Conservation (phyloP, 179 eudicot genomes). For the Camellia oleifera region DNA sequence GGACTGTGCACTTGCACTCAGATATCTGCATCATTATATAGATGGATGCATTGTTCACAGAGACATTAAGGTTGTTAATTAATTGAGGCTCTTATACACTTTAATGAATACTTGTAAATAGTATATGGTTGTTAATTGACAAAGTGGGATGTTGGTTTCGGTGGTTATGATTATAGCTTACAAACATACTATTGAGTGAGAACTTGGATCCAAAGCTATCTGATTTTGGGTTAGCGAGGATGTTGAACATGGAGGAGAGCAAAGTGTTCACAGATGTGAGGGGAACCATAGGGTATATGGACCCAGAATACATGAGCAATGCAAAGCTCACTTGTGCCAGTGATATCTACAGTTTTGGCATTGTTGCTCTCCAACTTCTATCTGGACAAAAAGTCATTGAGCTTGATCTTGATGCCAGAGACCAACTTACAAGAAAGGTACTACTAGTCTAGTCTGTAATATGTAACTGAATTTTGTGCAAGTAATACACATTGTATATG, state of each 20-base stretch:
- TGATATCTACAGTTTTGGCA: constrained; percentile 48
- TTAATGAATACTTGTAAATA: no score
- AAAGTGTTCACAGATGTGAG: constrained; percentile 49
- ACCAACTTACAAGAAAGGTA: constrained; percentile 46
- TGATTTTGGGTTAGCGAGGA: constrained; percentile 45
- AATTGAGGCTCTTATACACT: no score
- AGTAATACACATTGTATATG: no score
- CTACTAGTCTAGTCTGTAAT: no score
- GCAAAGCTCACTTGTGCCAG: constrained; percentile 50
- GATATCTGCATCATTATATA: constrained; percentile 32
- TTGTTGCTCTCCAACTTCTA: constrained; percentile 39
- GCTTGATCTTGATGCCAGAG: constrained; percentile 44
- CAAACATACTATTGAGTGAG: constrained; percentile 44
- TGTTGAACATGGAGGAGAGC: constrained; percentile 45
- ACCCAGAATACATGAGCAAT: constrained; percentile 49
- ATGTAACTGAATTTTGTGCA: no score
- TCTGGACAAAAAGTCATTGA: constrained; percentile 46
- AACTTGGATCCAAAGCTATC: constrained; percentile 41
- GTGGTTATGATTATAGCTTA: constrained; percentile 25
- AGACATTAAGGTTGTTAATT: constrained; percentile 35
- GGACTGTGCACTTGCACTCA: constrained; percentile 44
- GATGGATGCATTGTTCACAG: constrained; percentile 52
- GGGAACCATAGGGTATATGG: constrained; percentile 55
- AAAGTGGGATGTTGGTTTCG: no score
- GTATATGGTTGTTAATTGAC: no score